These are phyloP conservation scores for Cokeromyces recurvatus DNA, from an alignment of 371 early-diverging fungal genomes.

Conservation along the genomic window DNA sequence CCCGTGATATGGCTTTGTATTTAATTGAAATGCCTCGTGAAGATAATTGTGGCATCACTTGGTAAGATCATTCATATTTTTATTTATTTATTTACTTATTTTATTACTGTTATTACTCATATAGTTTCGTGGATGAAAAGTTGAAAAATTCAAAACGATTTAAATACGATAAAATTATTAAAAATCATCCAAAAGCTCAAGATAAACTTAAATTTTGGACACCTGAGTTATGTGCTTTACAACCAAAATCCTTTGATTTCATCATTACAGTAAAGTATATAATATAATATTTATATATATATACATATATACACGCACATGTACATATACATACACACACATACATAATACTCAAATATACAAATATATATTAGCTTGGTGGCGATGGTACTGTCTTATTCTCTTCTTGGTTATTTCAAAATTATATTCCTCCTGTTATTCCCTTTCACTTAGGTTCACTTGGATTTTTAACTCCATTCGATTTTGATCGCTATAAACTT, in stretches of 20 bases:
- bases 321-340: background rate
- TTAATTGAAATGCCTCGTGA: constrained; percentile 55
- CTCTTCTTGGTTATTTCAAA: constrained; percentile 91
- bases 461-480: constrained; percentile 91
- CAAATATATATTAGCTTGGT: constrained; percentile 76
- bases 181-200: constrained; percentile 22
- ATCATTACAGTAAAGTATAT: constrained; percentile 58
- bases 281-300: no score
- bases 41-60: constrained; percentile 55
- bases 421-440: constrained; percentile 83
- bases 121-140: constrained; percentile 63
- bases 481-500: constrained; percentile 58
- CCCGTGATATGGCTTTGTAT: constrained; percentile 80
- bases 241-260: constrained; percentile 74
- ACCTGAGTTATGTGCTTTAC: constrained; percentile 62
- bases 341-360: no score
- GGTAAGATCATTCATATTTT: constrained; percentile 31
- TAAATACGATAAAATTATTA: constrained; percentile 39
- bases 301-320: background rate
- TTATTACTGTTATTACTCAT: background rate
- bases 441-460: constrained; percentile 89
- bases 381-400: constrained; percentile 90
- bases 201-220: constrained; percentile 74
- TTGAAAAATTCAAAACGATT: constrained; percentile 61
- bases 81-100: background rate